A percentile compares a stretch with the other conserved stretches of the same genome.
These are phyloP conservation scores for Calonectria leucothoes DNA, from an alignment of 2,329 filamentous ascomycete genomes.

Conservation along the genomic window DNA sequence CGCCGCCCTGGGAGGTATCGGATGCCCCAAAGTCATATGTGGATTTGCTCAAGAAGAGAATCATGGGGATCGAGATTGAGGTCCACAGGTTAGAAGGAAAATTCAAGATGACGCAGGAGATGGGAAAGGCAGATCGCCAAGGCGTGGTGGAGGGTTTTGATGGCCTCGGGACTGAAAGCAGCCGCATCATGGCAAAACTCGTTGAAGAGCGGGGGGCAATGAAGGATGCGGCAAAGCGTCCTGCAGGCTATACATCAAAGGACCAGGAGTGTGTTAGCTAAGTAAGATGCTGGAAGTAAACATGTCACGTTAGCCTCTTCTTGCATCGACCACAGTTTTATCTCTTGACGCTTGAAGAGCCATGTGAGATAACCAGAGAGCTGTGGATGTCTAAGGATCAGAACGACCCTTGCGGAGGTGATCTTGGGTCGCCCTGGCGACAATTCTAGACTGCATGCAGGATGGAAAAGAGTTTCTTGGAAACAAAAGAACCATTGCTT, in stretches of 20 bases:
- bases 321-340: no score
- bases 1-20: conserved; percentile 63
- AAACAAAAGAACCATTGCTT: neutral
- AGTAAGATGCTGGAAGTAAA: neutral
- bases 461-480: neutral
- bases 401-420: no score
- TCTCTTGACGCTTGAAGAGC: no score
- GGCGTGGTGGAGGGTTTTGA: conserved; percentile 70
- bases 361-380: conserved; percentile 23
- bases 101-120: conserved; percentile 76
- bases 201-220: conserved; percentile 45
- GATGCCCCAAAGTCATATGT: conserved; percentile 69
- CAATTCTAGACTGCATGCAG: neutral
- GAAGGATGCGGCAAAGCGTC: conserved; percentile 25
- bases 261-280: neutral
- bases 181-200: conserved; percentile 43
- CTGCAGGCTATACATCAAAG: neutral
- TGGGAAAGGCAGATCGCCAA: conserved; percentile 60
- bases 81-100: conserved; percentile 68
- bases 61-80: conserved; percentile 70
- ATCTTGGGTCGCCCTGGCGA: no score
- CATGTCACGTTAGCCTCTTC: neutral
- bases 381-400: no score
- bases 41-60: conserved; percentile 66
- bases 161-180: conserved; percentile 44